These are phyloP conservation scores for Funneliformis caledonium DNA, from an alignment of 371 early-diverging fungal species.

Conservation along the genomic window DNA sequence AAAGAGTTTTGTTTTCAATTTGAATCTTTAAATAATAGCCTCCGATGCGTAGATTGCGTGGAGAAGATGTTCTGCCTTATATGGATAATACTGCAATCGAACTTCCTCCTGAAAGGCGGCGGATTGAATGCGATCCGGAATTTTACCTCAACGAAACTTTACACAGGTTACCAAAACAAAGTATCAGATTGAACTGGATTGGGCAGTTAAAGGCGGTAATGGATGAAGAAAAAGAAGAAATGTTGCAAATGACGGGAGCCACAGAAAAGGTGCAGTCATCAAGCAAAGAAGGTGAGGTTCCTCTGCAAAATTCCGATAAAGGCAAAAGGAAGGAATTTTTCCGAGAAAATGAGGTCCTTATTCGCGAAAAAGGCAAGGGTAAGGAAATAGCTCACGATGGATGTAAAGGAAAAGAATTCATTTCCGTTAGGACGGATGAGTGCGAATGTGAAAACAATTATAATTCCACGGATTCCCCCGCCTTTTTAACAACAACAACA, in stretches of 20 bases:
- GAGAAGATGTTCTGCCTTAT: constrained; percentile 1
- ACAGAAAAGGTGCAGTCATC: background rate
- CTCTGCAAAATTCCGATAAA: background rate
- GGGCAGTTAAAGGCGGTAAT: background rate
- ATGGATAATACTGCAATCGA: constrained; percentile 13
- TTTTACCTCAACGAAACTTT: constrained; percentile 14
- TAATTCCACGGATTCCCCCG: background rate
- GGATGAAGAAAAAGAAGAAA: background rate
- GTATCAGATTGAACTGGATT: background rate
- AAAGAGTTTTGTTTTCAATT: background rate
- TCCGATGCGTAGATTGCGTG: background rate
- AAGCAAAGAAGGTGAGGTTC: background rate
- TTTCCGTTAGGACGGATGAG: background rate
- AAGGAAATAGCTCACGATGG: background rate
- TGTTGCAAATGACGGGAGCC: background rate
- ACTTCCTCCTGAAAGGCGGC: background rate
- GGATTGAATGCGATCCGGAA: constrained; percentile 23
- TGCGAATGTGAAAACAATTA: background rate
- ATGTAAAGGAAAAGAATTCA: background rate
- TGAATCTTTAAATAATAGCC: background rate
- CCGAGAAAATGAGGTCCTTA: background rate
- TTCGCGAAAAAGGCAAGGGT: background rate
- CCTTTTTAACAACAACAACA: background rate
- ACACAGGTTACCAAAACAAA: constrained; percentile 5
- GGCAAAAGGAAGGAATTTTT: background rate